Evolutionary conservation across 1,284 basidiomycete genomes (phyloP).

Genomic region (Apiotrichum siamense): DNA sequence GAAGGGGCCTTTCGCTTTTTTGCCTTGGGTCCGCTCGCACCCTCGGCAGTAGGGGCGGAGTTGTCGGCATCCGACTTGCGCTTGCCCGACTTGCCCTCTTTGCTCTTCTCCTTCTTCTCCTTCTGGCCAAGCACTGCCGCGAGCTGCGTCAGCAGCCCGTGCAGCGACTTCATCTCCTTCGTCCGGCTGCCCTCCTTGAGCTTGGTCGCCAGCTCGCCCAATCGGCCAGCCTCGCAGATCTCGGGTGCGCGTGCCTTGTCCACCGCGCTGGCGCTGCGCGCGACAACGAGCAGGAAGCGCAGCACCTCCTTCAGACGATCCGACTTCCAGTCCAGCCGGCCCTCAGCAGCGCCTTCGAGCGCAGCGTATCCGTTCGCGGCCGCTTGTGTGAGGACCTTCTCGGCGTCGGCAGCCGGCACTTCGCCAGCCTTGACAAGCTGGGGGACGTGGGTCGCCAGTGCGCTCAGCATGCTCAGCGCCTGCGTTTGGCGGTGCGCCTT

Average conservation of each 20-base stretch:
- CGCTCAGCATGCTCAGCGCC: conserved; percentile 64
- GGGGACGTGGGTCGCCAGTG: conserved; percentile 60
- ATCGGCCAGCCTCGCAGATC: conserved; percentile 2
- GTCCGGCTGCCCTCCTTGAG: conserved; percentile 50
- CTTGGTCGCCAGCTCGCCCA: conserved; percentile 33
- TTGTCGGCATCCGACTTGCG: too few relatives aligned
- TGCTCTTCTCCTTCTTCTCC: conserved; percentile 19
- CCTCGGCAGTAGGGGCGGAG: too few relatives aligned
- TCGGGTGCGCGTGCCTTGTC: neutral
- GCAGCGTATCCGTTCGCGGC: conserved; percentile 56
- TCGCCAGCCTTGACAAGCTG: conserved; percentile 49
- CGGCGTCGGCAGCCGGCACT: conserved; percentile 45
- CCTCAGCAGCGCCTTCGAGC: conserved; percentile 52
- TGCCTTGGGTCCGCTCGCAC: conserved; percentile 3
- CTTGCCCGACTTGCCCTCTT: conserved; percentile 41
- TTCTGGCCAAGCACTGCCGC: conserved; percentile 36
- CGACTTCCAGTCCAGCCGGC: conserved; percentile 52
- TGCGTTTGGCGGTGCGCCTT: conserved; percentile 72
- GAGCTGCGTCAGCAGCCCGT: conserved; percentile 53
- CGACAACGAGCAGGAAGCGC: conserved; percentile 62
- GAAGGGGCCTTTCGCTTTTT: conserved; percentile 8
- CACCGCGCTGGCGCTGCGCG: conserved; percentile 57
- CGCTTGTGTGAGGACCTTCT: conserved; percentile 52
- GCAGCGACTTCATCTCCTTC: conserved; percentile 51
- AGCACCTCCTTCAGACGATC: conserved; percentile 71